Evolutionary conservation across 495 filamentous ascomycete genomes (phyloP).

Genomic region (Letharia columbiana): DNA sequence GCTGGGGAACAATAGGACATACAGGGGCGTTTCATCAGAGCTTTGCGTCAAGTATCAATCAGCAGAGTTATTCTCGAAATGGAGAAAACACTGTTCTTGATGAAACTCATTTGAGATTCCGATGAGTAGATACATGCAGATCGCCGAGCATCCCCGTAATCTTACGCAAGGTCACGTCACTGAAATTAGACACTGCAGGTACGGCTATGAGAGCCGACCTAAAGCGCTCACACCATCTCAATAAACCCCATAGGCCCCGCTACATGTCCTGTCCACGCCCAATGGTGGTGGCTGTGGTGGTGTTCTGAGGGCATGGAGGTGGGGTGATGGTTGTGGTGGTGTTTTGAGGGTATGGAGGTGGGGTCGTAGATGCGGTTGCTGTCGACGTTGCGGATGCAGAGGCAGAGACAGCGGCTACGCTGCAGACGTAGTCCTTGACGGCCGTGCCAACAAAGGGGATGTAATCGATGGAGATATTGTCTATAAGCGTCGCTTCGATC

Average conservation of each 20-base stretch:
- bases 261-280: slow-evolving; percentile 10
- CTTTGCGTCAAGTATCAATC: neutral
- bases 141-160: neutral
- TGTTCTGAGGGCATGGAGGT: too few relatives aligned
- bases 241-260: neutral
- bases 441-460: slow-evolving; percentile 8
- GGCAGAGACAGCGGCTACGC: neutral
- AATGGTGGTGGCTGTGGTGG: neutral
- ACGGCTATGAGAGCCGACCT: neutral
- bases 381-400: neutral
- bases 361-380: neutral
- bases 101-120: neutral
- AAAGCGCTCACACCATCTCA: neutral
- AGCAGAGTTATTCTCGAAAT: neutral
- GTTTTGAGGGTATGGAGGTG: neutral
- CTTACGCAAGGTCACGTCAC: neutral
- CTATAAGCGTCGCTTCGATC: slow-evolving; percentile 17
- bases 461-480: slow-evolving; percentile 15
- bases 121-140: neutral
- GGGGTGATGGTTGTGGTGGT: neutral
- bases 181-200: neutral
- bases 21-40: too few relatives aligned
- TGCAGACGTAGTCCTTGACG: slow-evolving; percentile 20
- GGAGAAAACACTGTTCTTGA: neutral
- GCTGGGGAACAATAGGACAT: too few relatives aligned